phyloP scores from a whole-genome alignment of 192 early-diverging fungal genomes.

The Coemansia pectinata region DNA sequence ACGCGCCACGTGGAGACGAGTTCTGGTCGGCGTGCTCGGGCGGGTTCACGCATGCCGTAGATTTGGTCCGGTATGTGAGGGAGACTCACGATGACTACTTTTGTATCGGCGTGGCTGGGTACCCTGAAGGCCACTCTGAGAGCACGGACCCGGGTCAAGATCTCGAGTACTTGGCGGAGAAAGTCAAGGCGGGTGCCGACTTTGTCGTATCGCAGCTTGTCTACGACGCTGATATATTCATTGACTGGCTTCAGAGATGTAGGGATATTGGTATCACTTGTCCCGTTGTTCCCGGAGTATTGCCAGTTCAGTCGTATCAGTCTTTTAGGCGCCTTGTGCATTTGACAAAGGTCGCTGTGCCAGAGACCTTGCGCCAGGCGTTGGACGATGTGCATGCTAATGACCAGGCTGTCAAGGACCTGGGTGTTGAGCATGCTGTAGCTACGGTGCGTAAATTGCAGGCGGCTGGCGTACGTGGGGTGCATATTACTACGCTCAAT shows the following conservation, averaged over 20 bases:
- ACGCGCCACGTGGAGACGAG: constrained; percentile 80
- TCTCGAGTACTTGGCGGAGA: constrained; percentile 75
- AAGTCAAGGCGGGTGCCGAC: constrained; percentile 92
- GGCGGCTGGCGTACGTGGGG: constrained; percentile 60
- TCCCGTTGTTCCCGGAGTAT: constrained; percentile 88
- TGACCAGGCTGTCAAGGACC: constrained; percentile 94
- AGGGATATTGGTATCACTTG: constrained; percentile 71
- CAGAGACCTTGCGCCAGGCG: constrained; percentile 66
- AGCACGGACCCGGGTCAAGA: constrained; percentile 61
- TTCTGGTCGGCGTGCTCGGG: constrained; percentile 70
- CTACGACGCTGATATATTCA: constrained; percentile 79
- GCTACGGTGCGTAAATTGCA: constrained; percentile 69
- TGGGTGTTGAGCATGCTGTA: constrained; percentile 82
- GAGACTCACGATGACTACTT: constrained; percentile 88
- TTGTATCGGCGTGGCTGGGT: constrained; percentile 96
- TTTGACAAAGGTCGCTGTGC: constrained; percentile 84
- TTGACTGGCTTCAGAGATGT: constrained; percentile 75
- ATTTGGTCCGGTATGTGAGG: constrained; percentile 91
- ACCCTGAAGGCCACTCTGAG: constrained; percentile 77
- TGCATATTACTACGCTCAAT: constrained; percentile 96
- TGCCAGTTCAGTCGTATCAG: constrained; percentile 92
- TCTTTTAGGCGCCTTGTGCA: constrained; percentile 87
- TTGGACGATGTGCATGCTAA: constrained; percentile 93
- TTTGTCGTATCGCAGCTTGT: constrained; percentile 95
- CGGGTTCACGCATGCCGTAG: constrained; percentile 80